Conservation (phyloP, 2,329 filamentous ascomycete species). For the Xylaria digitata region DNA sequence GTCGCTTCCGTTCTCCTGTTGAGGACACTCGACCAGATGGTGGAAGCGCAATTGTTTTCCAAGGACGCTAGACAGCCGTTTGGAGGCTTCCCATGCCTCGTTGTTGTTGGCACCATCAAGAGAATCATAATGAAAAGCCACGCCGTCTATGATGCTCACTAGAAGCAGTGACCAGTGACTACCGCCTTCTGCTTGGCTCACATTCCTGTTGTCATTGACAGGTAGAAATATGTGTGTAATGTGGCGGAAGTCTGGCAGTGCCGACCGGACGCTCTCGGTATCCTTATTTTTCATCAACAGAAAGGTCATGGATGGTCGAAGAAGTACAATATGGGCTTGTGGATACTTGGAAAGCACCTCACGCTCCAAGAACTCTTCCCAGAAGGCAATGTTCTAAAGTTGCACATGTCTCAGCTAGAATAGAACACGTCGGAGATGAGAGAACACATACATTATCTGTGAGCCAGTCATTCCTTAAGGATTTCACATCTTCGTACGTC, state of each 20-base stretch:
- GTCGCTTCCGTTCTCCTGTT: conserved; percentile 92
- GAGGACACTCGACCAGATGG: conserved; percentile 84
- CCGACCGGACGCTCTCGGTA: conserved; percentile 67
- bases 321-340: conserved; percentile 86
- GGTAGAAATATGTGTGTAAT: conserved; percentile 96
- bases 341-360: conserved; percentile 85
- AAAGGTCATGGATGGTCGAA: conserved; percentile 92
- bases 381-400: conserved; percentile 90
- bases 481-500: conserved; percentile 88
- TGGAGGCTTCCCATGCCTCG: conserved; percentile 76
- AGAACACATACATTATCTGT: conserved; percentile 85
- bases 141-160: conserved; percentile 86
- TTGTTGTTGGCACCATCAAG: conserved; percentile 78
- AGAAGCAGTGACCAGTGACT: conserved; percentile 95
- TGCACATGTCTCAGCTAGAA: conserved; percentile 42
- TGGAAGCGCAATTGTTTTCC: conserved; percentile 77
- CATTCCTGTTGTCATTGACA: conserved; percentile 87
- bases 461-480: conserved; percentile 91
- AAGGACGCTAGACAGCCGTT: conserved; percentile 77
- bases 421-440: conserved; percentile 18
- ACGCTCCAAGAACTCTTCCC: conserved; percentile 96
- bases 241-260: conserved; percentile 81
- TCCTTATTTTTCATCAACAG: conserved; percentile 82
- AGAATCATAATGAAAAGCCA: conserved; percentile 97
- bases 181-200: conserved; percentile 83